Evolutionary conservation across 345 rosid genomes (phyloP), one percentile per base, ranked within the genome.

Genomic region (Euphorbia pulcherrima): DNA sequence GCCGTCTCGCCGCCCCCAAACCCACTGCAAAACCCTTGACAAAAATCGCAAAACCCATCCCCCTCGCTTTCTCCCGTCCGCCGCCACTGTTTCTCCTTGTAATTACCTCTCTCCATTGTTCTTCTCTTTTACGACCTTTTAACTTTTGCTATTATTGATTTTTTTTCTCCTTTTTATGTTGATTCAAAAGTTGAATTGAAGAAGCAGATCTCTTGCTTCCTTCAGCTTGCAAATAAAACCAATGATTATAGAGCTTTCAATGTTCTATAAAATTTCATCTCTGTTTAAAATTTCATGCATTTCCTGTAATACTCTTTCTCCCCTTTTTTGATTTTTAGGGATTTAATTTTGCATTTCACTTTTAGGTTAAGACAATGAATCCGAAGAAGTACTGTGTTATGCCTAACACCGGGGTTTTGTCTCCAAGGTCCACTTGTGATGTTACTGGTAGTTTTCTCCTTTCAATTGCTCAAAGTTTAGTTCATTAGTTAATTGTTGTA

Each of bases 331-430:
- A 3, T 21, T 39, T 16, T 41, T 62, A 3, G 35, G 30, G 53
- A 60, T 1, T 33, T 33, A 12, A 7, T 44, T 62, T 40, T 74
- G 17, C 20, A 47, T 33, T 23, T 55, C 57, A 62, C 55, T 67
- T 71, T 60, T 70, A 89, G 97, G 92, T 88, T 54, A 92, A 85
- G 75, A 89, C 98, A 12, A 92, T 96, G 60, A 92, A 90, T 81
- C 98, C 98, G 4, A 92, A 86, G 81, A 92, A 92, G 83, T 92
- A 86, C 60, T 88, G 92, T 41, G 89, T 89, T 27, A 83, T 90
- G 75, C 97, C 96, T 29, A 89, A 89, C 69, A 85, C 94, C 60
- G 97, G 96, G 53, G 85, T 88, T 66, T 87, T 92, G 46, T 74
- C 65, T 73, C 97, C 97, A 6, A 70, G 94, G 83, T 78, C 90